Evolutionary conservation across 1,284 basidiomycete genomes (phyloP).

Genomic region (Heterobasidion parviporum): DNA sequence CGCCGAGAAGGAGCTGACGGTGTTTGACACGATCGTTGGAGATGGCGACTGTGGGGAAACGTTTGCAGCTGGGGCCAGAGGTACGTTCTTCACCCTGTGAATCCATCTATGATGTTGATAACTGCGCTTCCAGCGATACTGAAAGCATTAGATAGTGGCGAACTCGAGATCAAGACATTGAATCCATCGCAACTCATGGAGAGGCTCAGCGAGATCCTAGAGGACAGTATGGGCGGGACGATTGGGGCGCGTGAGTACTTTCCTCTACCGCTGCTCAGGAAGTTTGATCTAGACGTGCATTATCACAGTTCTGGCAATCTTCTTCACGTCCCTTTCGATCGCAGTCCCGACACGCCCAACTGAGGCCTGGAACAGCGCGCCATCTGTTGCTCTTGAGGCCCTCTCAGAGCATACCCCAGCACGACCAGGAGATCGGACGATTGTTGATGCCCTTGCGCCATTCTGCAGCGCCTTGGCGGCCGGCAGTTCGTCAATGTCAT

Average conservation of each 20-base stretch:
- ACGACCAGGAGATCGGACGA: conserved; percentile 42
- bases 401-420: conserved; percentile 41
- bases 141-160: conserved; percentile 7
- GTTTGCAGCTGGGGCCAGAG: conserved; percentile 20
- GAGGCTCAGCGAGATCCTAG: conserved; percentile 13
- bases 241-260: conserved; percentile 5
- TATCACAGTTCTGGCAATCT: conserved; percentile 39
- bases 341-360: conserved; percentile 17
- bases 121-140: conserved; percentile 6
- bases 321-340: conserved; percentile 27
- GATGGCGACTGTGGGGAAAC: conserved; percentile 29
- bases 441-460: conserved; percentile 44
- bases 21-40: conserved; percentile 30
- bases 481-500: conserved; percentile 8
- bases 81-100: conserved; percentile 5
- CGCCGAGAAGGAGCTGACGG: conserved; percentile 30
- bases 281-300: neutral
- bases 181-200: conserved; percentile 2
- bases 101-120: neutral
- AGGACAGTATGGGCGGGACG: conserved; percentile 17
- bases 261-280: neutral
- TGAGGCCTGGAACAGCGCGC: conserved; percentile 18
- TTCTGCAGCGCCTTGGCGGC: conserved; percentile 30
- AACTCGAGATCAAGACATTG: conserved; percentile 2
- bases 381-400: conserved; percentile 22